Percentiles rank a stretch among this genome's conserved stretches.
phyloP scores from a whole-genome alignment of 192 early-diverging fungal species.

The Martensiomyces pterosporus region DNA sequence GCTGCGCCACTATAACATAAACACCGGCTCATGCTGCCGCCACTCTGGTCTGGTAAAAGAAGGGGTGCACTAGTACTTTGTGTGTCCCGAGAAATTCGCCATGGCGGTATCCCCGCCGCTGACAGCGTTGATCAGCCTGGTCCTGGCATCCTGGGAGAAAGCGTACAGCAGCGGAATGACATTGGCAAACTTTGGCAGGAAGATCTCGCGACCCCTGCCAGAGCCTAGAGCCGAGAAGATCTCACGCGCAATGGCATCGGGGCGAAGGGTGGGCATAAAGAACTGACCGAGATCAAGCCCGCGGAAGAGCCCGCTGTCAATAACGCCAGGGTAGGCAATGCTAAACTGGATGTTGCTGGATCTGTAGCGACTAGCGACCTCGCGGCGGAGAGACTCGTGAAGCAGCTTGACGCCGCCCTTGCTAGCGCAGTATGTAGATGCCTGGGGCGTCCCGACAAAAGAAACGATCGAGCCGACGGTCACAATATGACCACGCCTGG shows the following conservation, averaged over 20 bases:
- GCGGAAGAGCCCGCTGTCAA: constrained; percentile 69
- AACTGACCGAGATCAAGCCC: constrained; percentile 59
- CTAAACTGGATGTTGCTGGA: constrained; percentile 63
- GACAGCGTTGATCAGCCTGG: constrained; percentile 12
- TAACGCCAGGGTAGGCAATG: constrained; percentile 65
- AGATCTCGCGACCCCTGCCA: constrained; percentile 51
- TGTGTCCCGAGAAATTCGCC: constrained; percentile 29
- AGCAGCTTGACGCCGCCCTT: constrained; percentile 73
- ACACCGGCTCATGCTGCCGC: no score
- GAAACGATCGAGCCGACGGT: constrained; percentile 33
- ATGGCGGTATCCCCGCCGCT: constrained; percentile 30
- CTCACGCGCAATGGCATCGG: constrained; percentile 55
- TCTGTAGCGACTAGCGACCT: constrained; percentile 60
- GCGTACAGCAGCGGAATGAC: constrained; percentile 14
- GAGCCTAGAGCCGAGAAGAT: constrained; percentile 58
- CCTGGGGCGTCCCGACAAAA: constrained; percentile 50
- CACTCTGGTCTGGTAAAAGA: no score
- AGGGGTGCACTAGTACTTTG: constrained; percentile 24
- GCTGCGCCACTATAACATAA: no score
- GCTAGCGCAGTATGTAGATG: constrained; percentile 72
- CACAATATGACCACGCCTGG: constrained; percentile 76
- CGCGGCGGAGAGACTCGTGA: constrained; percentile 71
- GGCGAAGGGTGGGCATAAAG: constrained; percentile 59
- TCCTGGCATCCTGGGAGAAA: constrained; percentile 13
- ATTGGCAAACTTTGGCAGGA: constrained; percentile 21